A percentile compares a stretch with the other conserved stretches of the same genome.
Evolutionary conservation across 139 green algal genomes (phyloP).

Genomic region (Chlorella vulgaris): DNA sequence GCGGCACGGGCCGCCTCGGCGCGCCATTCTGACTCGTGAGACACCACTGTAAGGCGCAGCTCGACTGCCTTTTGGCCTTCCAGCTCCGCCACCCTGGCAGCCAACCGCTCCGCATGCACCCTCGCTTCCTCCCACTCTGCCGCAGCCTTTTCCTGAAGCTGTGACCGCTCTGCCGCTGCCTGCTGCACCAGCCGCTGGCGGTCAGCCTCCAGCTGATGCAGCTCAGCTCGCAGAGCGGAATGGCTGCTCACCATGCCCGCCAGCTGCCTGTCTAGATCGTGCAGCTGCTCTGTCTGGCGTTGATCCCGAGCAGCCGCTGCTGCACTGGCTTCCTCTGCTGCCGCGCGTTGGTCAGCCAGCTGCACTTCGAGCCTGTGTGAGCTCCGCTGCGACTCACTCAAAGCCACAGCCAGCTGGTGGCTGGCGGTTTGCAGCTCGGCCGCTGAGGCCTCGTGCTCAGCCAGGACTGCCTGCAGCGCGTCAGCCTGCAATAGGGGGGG

Average conservation of each 20-base stretch:
- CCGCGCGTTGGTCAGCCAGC: background rate
- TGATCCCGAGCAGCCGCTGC: background rate
- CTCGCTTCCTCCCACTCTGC: background rate
- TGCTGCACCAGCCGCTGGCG: background rate
- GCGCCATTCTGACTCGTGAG: slow-evolving; percentile 9
- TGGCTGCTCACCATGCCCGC: background rate
- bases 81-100: background rate
- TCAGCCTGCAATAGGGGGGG: background rate
- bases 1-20: background rate
- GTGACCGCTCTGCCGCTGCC: background rate
- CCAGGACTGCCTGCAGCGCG: background rate
- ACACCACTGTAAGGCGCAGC: slow-evolving; percentile 17
- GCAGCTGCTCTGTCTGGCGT: background rate
- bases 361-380: background rate
- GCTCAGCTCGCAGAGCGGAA: background rate
- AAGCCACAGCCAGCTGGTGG: slow-evolving; percentile 20
- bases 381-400: slow-evolving; percentile 7
- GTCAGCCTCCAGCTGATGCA: background rate
- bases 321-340: background rate
- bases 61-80: slow-evolving; percentile 3
- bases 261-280: background rate
- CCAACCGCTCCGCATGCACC: background rate
- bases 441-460: background rate
- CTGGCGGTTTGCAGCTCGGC: slow-evolving; percentile 6
- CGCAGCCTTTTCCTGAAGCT: background rate